Evolutionary conservation across 345 rosid species (phyloP).

Genomic region (Melaleuca quinquenervia): DNA sequence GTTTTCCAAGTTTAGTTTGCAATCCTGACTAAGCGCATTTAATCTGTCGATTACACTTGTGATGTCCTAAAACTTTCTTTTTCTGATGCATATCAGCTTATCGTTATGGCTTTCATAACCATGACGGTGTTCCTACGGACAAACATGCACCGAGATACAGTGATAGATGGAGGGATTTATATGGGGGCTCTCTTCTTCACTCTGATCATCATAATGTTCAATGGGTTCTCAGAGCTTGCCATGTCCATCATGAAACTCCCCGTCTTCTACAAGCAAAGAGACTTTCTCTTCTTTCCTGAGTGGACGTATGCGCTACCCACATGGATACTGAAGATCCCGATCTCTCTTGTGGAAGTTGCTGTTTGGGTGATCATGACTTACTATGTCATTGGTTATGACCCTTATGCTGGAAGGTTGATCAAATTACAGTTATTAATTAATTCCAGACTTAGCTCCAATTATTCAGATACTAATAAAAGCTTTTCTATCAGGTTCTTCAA

Average conservation of each 20-base stretch:
- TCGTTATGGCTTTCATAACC: conserved; percentile 32
- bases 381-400: conserved; percentile 45
- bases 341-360: conserved; percentile 43
- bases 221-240: conserved; percentile 71
- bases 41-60: background rate
- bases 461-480: background rate
- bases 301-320: conserved; percentile 87
- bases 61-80: background rate
- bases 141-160: conserved; percentile 53
- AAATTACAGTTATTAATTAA: background rate
- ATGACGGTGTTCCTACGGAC: conserved; percentile 62
- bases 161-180: conserved; percentile 51
- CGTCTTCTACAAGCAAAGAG: conserved; percentile 89
- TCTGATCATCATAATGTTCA: conserved; percentile 44
- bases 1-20: background rate
- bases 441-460: background rate
- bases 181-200: conserved; percentile 62
- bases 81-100: conserved; percentile 33
- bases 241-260: conserved; percentile 72
- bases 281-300: conserved; percentile 68
- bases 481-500: conserved; percentile 34
- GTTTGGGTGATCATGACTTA: conserved; percentile 53
- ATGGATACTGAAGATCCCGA: conserved; percentile 79
- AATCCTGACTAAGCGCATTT: background rate
- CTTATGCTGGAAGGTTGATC: conserved; percentile 27